A percentile compares a stretch with the other conserved stretches of the same genome.
Conservation (phyloP, 2,329 filamentous ascomycete genomes). For the Keithomyces neogunnii region DNA sequence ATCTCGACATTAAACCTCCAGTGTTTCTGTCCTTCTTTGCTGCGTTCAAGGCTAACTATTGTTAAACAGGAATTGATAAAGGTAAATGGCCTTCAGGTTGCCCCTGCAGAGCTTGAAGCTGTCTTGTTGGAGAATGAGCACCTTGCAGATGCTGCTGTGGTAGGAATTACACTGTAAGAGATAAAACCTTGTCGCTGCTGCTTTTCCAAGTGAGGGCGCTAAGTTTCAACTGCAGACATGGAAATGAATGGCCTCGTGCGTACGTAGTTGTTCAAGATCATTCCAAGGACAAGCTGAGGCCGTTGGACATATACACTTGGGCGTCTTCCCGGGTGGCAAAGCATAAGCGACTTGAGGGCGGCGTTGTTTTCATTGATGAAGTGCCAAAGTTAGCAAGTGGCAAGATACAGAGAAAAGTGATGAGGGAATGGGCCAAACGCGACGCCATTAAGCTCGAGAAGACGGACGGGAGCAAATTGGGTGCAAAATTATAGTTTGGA, state of each 20-base stretch:
- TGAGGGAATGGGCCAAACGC: conserved; percentile 48
- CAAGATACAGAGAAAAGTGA: conserved; percentile 47
- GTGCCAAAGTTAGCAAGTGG: conserved; percentile 49
- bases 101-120: conserved; percentile 49
- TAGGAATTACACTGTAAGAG: conserved; percentile 39
- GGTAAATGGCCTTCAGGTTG: conserved; percentile 51
- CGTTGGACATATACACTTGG: conserved; percentile 30
- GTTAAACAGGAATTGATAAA: conserved; percentile 45
- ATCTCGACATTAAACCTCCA: background rate
- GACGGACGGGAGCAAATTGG: conserved; percentile 2
- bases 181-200: background rate
- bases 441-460: conserved; percentile 30
- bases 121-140: conserved; percentile 41
- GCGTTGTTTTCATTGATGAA: conserved; percentile 45
- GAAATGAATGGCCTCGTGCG: conserved; percentile 43
- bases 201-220: background rate
- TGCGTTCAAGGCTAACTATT: background rate
- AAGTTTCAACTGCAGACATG: conserved; percentile 20
- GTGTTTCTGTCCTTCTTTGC: too few relatives aligned
- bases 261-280: conserved; percentile 42
- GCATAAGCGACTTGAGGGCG: conserved; percentile 43
- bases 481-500: background rate
- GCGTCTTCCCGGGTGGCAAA: conserved; percentile 39
- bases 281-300: conserved; percentile 34
- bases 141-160: conserved; percentile 45